phyloP scores from a whole-genome alignment of 1,284 basidiomycete species.

The Ganoderma meredithae region DNA sequence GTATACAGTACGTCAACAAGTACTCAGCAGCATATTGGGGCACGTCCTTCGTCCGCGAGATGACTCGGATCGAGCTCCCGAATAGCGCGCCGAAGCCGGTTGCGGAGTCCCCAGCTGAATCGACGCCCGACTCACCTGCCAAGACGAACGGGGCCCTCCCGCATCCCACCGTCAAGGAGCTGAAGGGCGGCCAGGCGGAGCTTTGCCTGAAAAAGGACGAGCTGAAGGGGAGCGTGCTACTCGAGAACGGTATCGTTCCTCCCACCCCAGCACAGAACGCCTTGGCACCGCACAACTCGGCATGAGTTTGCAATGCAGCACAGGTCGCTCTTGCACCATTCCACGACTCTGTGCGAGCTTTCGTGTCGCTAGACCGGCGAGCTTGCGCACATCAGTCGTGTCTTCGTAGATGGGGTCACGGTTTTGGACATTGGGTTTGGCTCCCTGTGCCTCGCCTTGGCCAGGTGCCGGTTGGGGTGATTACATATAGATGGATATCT shows the following conservation, averaged over 20 bases:
- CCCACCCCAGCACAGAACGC: conserved; percentile 40
- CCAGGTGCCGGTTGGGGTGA: background rate
- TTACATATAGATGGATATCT: conserved; percentile 10
- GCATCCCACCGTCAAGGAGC: conserved; percentile 41
- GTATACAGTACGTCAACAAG: conserved; percentile 81
- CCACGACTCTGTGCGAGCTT: too few species aligned
- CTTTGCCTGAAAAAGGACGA: conserved; percentile 44
- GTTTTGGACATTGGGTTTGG: conserved; percentile 2
- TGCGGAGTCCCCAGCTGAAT: conserved; percentile 24
- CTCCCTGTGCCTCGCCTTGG: background rate
- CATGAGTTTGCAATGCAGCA: conserved; percentile 16
- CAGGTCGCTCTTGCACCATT: too few species aligned
- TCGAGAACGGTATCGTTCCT: conserved; percentile 47
- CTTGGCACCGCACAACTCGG: conserved; percentile 30
- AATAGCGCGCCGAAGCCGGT: conserved; percentile 29
- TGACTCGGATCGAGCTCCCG: conserved; percentile 58
- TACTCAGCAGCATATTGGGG: conserved; percentile 96
- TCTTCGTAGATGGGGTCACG: background rate
- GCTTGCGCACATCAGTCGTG: background rate
- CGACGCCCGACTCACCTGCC: conserved; percentile 19
- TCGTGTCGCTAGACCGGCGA: too few species aligned
- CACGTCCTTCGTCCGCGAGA: conserved; percentile 88
- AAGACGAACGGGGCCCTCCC: conserved; percentile 39
- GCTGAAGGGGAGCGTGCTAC: conserved; percentile 38
- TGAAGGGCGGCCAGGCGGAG: conserved; percentile 51